Conservation (phyloP, 2,329 filamentous ascomycete genomes). For the Pseudogymnoascus sp. region DNA sequence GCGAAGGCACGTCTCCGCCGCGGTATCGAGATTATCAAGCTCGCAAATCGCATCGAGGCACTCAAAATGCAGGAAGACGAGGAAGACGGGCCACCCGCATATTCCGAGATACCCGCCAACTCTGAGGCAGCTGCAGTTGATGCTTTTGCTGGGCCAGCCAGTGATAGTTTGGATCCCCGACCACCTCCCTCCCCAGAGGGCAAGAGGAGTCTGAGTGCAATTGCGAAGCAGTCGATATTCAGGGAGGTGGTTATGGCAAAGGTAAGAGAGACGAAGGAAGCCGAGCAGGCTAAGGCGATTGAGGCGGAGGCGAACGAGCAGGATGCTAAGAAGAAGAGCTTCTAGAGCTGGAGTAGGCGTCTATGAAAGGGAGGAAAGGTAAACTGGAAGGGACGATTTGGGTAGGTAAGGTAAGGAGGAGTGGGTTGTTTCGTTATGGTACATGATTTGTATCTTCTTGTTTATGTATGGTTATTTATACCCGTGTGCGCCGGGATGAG, state of each 20-base stretch:
- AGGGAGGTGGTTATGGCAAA: slow-evolving; percentile 90
- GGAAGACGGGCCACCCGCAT: slow-evolving; percentile 62
- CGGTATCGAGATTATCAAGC: slow-evolving; percentile 91
- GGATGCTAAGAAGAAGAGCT: slow-evolving; percentile 12
- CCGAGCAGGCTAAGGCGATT: slow-evolving; percentile 66
- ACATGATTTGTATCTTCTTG: slow-evolving; percentile 1
- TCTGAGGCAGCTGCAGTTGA: slow-evolving; percentile 48
- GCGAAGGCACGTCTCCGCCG: slow-evolving; percentile 83
- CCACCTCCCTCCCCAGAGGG: slow-evolving; percentile 15
- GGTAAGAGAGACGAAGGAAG: slow-evolving; percentile 82
- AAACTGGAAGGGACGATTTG: not conserved
- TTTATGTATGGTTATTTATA: slow-evolving; percentile 7
- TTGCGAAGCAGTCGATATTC: slow-evolving; percentile 68
- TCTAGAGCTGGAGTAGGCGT: not conserved
- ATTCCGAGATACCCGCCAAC: slow-evolving; percentile 49
- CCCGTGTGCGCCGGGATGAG: not conserved
- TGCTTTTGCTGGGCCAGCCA: slow-evolving; percentile 15
- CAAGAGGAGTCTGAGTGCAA: slow-evolving; percentile 39
- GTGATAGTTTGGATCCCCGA: slow-evolving; percentile 10
- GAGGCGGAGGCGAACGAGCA: slow-evolving; percentile 38
- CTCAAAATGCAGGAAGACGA: slow-evolving; percentile 92
- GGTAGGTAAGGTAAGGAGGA: not conserved
- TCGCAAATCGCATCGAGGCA: slow-evolving; percentile 88
- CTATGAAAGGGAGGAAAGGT: not conserved
- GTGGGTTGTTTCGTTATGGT: not conserved